Evolutionary conservation across 179 eudicot species (phyloP), one percentile per base, ranked within the genome.

Genomic region (Heliamphora pulchella): DNA sequence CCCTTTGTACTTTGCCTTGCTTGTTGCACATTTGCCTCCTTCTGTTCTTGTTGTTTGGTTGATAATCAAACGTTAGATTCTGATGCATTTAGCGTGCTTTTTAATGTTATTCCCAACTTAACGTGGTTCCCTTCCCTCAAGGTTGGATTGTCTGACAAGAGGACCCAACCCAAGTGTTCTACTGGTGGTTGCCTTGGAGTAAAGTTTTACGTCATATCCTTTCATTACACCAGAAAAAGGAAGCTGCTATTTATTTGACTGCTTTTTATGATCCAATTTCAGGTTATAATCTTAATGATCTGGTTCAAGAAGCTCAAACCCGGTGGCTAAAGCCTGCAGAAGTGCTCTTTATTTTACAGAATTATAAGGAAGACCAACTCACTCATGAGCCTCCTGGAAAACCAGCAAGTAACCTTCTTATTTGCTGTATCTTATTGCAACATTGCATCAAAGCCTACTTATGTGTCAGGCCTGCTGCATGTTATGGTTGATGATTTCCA

Each of bases 241-340:
- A 64, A 22, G 46, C 46, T 77, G 10, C 64, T 4, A 48, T 10
- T 48, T 47, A 58, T 62, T 3, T 58, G 79, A 67, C 71, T 55
- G 78, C 8, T 74, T 22, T 73, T 41, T 63, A 50, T 1, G 8
- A 9, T 78, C 75, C 43, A 46, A 17, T 88, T 85, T 86, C 87
- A 96, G 99, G 90, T 50, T 91, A 85, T 83, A 87, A 90, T 79
- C 86, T 92, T 46, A 83, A 83, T 80, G 89, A 92, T 79, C 87
- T 96, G 65, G 84, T 90, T 83, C 86, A 80, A 84, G 98, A 89
- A 86, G 99, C 98, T 77, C 91, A 90, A 81, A 80, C 65, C 78
- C 92, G 99, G 51, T 94, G 99, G 99, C 82, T 96, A 76, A 96
- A 94, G 88, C 97, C 98, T 50, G 87, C 86, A 57, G 99, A 96